A percentile compares a stretch with the other conserved stretches of the same genome.
Conservation (phyloP, 116 monocot species). For the Cymodocea nodosa region DNA sequence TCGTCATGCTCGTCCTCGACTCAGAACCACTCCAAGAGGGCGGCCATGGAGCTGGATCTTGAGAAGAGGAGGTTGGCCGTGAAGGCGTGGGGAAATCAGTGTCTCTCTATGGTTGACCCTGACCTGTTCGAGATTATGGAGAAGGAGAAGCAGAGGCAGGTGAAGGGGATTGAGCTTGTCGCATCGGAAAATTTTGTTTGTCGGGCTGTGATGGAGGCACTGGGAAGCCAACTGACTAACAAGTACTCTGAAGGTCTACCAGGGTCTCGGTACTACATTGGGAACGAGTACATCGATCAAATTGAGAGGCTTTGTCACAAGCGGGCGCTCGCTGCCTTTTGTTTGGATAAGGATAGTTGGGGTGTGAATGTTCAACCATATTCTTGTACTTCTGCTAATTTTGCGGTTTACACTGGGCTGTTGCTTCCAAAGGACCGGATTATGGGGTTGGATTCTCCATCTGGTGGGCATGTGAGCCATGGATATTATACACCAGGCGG, state of each 20-base stretch:
- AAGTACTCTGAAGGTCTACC: constrained; percentile 86
- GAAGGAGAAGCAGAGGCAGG: constrained; percentile 58
- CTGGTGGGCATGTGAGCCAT: constrained; percentile 86
- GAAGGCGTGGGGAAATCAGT: constrained; percentile 50
- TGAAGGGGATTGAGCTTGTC: constrained; percentile 59
- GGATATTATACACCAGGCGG: constrained; percentile 67
- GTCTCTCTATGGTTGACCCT: constrained; percentile 46
- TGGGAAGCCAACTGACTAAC: constrained; percentile 78
- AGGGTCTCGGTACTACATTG: constrained; percentile 59
- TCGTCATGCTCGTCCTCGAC: constrained; percentile 11
- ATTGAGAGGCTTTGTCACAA: constrained; percentile 56
- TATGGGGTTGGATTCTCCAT: constrained; percentile 84
- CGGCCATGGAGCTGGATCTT: constrained; percentile 4
- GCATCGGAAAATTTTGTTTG: constrained; percentile 80
- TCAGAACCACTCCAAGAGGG: background rate
- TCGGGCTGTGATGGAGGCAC: constrained; percentile 60
- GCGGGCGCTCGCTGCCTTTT: constrained; percentile 53
- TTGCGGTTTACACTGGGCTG: constrained; percentile 62
- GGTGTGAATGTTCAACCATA: constrained; percentile 68
- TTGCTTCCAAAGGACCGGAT: constrained; percentile 60
- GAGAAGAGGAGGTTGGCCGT: constrained; percentile 10
- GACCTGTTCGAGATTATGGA: constrained; percentile 59
- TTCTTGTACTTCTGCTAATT: constrained; percentile 44
- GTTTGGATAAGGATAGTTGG: constrained; percentile 34
- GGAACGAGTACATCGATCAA: constrained; percentile 68